phyloP scores from a whole-genome alignment of 2,329 filamentous ascomycete genomes.

The Neofusicoccum parvum region DNA sequence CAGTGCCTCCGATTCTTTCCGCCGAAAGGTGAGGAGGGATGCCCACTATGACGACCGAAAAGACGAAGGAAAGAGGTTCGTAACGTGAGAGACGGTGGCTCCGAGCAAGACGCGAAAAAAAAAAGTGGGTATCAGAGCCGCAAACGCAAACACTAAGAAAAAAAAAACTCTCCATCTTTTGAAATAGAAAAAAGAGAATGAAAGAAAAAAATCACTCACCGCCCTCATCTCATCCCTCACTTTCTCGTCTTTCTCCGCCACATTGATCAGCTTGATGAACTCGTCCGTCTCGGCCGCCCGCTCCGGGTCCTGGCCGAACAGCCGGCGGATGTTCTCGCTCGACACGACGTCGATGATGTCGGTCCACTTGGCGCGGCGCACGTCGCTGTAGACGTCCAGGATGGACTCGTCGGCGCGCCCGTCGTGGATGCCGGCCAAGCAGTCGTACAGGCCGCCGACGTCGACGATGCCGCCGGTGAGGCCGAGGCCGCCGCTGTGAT shows the following conservation, averaged over 20 bases:
- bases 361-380: constrained; percentile 37
- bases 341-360: constrained; percentile 41
- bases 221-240: constrained; percentile 30
- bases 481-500: constrained; percentile 57
- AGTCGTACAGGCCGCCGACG: constrained; percentile 63
- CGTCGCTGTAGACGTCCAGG: constrained; percentile 38
- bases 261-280: constrained; percentile 37
- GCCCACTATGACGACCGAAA: too few relatives aligned
- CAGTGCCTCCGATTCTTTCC: not conserved
- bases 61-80: too few relatives aligned
- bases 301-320: constrained; percentile 33
- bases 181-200: not conserved
- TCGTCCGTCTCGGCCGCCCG: constrained; percentile 32
- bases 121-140: not conserved
- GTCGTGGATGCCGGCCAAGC: constrained; percentile 47
- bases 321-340: constrained; percentile 44
- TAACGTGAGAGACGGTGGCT: too few relatives aligned
- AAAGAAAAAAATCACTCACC: constrained; percentile 1
- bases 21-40: not conserved
- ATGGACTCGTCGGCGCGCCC: constrained; percentile 38
- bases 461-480: constrained; percentile 68
- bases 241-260: constrained; percentile 33
- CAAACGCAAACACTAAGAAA: not conserved
- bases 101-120: not conserved
- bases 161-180: not conserved